phyloP scores from a whole-genome alignment of 306 rosid genomes.

The Dicorynia guianensis region DNA sequence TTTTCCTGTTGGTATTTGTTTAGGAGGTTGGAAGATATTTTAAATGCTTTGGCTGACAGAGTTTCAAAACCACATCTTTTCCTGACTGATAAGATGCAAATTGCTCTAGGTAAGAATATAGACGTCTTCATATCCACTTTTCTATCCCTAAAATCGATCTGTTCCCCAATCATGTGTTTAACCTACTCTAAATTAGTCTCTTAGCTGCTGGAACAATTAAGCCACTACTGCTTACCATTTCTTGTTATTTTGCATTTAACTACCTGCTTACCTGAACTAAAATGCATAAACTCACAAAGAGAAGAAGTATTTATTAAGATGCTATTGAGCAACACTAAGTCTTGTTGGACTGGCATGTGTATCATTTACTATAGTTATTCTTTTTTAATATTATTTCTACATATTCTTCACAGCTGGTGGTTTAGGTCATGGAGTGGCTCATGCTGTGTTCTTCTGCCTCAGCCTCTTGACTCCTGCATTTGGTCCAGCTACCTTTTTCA shows the following conservation, averaged over 20 bases:
- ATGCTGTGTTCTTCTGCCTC: conserved; percentile 97
- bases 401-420: conserved; percentile 82
- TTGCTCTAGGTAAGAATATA: conserved; percentile 77
- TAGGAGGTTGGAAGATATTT: conserved; percentile 83
- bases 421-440: conserved; percentile 94
- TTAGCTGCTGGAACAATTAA: conserved; percentile 1
- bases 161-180: conserved; percentile 13
- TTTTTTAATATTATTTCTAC: conserved; percentile 25
- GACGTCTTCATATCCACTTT: background rate
- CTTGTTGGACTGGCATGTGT: conserved; percentile 15
- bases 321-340: conserved; percentile 16
- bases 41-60: conserved; percentile 91
- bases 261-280: conserved; percentile 13
- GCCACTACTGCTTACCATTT: conserved; percentile 15
- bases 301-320: conserved; percentile 32
- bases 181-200: background rate
- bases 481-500: conserved; percentile 88
- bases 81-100: conserved; percentile 89
- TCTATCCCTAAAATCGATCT: background rate
- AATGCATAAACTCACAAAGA: background rate
- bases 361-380: conserved; percentile 16
- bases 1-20: conserved; percentile 37
- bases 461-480: conserved; percentile 94
- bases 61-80: conserved; percentile 87
- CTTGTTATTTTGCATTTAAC: conserved; percentile 1